These are phyloP conservation scores for Stipa capillata DNA, from an alignment of 176 grass and related monocot species.

Conservation along the genomic window DNA sequence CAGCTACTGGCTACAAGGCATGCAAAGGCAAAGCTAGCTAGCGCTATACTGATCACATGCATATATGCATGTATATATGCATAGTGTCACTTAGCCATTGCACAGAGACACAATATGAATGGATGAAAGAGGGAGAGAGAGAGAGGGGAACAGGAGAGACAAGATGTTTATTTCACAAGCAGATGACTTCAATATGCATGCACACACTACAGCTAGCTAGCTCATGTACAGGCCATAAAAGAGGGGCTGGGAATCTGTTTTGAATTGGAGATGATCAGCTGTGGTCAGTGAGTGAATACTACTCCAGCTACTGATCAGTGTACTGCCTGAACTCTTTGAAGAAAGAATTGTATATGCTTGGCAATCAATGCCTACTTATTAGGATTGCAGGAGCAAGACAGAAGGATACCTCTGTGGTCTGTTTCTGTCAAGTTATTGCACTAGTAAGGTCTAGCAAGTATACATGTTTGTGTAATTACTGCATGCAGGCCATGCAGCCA, in stretches of 20 bases:
- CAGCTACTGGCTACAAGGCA: conserved; percentile 5
- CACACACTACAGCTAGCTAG: background rate
- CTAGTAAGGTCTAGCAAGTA: conserved; percentile 7
- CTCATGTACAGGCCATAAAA: conserved; percentile 24
- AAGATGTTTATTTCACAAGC: conserved; percentile 52
- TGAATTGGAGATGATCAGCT: conserved; percentile 40
- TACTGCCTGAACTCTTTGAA: conserved; percentile 28
- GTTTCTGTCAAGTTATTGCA: conserved; percentile 36
- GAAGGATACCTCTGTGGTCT: conserved; percentile 17
- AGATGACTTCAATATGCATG: conserved; percentile 46
- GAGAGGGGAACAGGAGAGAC: conserved; percentile 34
- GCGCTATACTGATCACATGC: background rate
- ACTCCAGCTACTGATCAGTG: conserved; percentile 18
- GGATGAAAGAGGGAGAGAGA: background rate
- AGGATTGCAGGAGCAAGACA: conserved; percentile 19
- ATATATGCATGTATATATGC: background rate
- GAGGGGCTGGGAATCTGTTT: conserved; percentile 13
- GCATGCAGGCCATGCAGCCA: background rate
- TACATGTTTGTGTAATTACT: conserved; percentile 27
- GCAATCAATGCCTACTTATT: conserved; percentile 35
- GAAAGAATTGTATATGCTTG: conserved; percentile 16
- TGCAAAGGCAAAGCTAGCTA: conserved; percentile 1
- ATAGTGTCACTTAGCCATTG: background rate
- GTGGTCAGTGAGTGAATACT: conserved; percentile 40
- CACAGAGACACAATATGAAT: background rate